Evolutionary conservation across 768 basidiomycete genomes (phyloP).

Genomic region (Myochromella boudieri): DNA sequence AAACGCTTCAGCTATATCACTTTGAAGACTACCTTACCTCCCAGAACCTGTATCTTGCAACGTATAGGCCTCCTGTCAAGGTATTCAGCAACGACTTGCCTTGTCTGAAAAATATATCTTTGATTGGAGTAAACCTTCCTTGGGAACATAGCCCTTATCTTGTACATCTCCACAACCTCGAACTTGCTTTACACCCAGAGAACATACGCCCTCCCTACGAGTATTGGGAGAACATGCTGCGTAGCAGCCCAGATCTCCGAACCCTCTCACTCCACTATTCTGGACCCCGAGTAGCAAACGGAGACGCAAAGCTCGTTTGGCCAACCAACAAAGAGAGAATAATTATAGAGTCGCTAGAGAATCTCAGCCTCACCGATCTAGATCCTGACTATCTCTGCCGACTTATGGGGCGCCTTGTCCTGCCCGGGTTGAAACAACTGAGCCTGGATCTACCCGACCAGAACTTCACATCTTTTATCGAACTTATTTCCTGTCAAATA

Average conservation of each 20-base stretch:
- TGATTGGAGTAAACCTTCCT: conserved; percentile 66
- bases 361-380: conserved; percentile 53
- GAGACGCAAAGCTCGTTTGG: conserved; percentile 37
- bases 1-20: conserved; percentile 64
- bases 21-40: conserved; percentile 55
- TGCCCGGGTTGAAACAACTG: conserved; percentile 45
- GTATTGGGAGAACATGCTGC: conserved; percentile 56
- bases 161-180: conserved; percentile 45
- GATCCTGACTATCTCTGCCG: conserved; percentile 53
- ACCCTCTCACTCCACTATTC: conserved; percentile 58
- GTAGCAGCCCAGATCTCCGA: conserved; percentile 43
- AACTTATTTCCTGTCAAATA: conserved; percentile 24
- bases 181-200: conserved; percentile 61
- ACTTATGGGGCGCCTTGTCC: conserved; percentile 43
- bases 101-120: conserved; percentile 50
- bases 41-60: conserved; percentile 52
- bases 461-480: conserved; percentile 49
- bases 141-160: conserved; percentile 56
- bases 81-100: conserved; percentile 57
- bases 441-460: conserved; percentile 55
- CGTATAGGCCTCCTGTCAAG: conserved; percentile 57
- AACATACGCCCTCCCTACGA: conserved; percentile 55
- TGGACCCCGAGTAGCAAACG: conserved; percentile 42
- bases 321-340: conserved; percentile 31
- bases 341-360: conserved; percentile 35